Evolutionary conservation across 352 stramenopile genomes (phyloP), one percentile per base, ranked within the genome.

Genomic region (Achlya hypogyna): DNA sequence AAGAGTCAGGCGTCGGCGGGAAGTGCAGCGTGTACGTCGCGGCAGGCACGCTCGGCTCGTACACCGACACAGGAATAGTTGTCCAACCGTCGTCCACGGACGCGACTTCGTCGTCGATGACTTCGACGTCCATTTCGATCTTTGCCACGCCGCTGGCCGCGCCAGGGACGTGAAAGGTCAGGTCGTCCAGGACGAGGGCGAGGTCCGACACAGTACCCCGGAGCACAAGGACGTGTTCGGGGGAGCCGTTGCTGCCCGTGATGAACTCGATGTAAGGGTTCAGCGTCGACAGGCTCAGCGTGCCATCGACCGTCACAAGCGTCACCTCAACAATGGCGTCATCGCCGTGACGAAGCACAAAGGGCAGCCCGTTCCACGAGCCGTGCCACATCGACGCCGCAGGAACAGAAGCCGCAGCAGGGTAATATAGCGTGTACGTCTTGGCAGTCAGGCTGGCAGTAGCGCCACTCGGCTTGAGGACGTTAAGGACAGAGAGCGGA

Each of bases 181-280:
- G 6, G 29, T 54, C 49, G 6, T 54, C 6, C 6, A 54, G 6
- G 29, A 16, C 29, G 29, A 16, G 6, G 23, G 49, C 23, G 12
- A 54, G 29, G 49, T 54, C 49, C 6, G 49, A 6, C 6, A 34
- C 29, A 6, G 49, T 16, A 6, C 6, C 49, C 6, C 29, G 23
- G 6, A 54, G 49, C 29, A 16, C 16, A 6, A 54, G 23, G 16
- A 54, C 6, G 29, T 6, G 6, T 12, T 14, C 23, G 49, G 6
- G 23, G 6, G 6, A 6, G 16, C 16, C 49, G 29, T 54, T 54
- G 23, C 29, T 34, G 29, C 49, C 23, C 6, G 6, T 16, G 29
- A 54, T 54, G 29, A 54, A 54, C 16, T 54, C 49, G 29, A 54
- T 54, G 49, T 54, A 54, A 6, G 49, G 49, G 29, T 54, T 6